phyloP scores from a whole-genome alignment of 2,329 filamentous ascomycete species.

The Ascochyta rabiei region DNA sequence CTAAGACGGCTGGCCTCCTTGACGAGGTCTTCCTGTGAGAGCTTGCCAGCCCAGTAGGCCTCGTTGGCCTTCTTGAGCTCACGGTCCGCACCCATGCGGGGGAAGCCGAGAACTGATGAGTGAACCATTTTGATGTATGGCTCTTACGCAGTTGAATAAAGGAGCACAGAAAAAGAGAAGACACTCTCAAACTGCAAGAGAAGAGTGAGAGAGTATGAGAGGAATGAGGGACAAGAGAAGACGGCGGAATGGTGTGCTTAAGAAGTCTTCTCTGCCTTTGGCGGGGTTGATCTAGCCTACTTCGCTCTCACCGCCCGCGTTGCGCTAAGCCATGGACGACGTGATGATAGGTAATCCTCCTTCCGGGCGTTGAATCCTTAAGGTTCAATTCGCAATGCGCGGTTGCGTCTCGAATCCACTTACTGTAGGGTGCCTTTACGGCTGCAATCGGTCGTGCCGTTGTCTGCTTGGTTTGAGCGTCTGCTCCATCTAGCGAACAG shows the following conservation, averaged over 20 bases:
- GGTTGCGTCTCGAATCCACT: background rate
- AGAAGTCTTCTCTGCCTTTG: conserved; percentile 37
- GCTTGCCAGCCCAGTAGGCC: conserved; percentile 95
- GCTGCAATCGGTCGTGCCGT: background rate
- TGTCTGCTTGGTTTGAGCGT: background rate
- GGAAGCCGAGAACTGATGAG: conserved; percentile 90
- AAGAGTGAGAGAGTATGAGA: conserved; percentile 21
- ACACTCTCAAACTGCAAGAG: conserved; percentile 15
- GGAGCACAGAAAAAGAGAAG: conserved; percentile 9
- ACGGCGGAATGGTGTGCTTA: conserved; percentile 46
- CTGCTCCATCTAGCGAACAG: background rate
- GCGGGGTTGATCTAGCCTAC: conserved; percentile 27
- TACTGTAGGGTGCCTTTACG: background rate
- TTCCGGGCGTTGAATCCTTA: background rate
- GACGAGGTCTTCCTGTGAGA: conserved; percentile 88
- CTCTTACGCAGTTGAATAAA: conserved; percentile 18
- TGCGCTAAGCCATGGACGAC: conserved; percentile 10
- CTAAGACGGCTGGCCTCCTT: conserved; percentile 96
- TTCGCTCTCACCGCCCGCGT: conserved; percentile 15
- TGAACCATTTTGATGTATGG: conserved; percentile 53
- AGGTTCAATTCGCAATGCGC: background rate
- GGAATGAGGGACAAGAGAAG: conserved; percentile 13
- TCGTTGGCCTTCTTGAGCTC: conserved; percentile 99
- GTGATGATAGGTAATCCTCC: conserved; percentile 9
- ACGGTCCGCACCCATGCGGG: conserved; percentile 96